These are phyloP conservation scores for Ophiostoma australiae DNA, from an alignment of 2,329 filamentous ascomycete genomes.

Conservation along the genomic window DNA sequence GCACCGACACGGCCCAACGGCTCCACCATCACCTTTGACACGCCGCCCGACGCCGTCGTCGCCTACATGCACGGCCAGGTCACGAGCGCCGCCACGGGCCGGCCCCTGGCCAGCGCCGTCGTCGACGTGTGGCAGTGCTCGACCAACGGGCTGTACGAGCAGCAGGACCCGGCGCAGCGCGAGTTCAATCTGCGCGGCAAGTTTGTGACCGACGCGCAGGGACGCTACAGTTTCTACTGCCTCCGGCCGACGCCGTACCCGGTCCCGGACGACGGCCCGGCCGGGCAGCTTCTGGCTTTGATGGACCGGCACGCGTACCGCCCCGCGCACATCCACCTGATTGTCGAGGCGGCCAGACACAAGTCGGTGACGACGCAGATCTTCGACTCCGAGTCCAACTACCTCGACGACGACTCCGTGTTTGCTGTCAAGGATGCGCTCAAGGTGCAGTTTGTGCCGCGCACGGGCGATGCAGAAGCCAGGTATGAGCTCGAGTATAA, in stretches of 20 bases:
- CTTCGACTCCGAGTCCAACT: conserved; percentile 57
- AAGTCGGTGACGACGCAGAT: conserved; percentile 67
- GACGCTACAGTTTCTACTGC: conserved; percentile 59
- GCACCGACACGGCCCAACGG: conserved; percentile 55
- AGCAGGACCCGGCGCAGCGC: conserved; percentile 53
- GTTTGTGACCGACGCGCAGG: conserved; percentile 44
- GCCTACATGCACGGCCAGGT: conserved; percentile 51
- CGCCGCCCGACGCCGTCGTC: conserved; percentile 39
- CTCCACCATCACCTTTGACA: conserved; percentile 46
- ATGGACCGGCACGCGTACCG: conserved; percentile 37
- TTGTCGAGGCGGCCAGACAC: conserved; percentile 50
- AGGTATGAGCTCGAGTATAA: conserved; percentile 35
- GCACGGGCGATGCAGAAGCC: conserved; percentile 32
- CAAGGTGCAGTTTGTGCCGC: conserved; percentile 35
- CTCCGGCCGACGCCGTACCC: conserved; percentile 56
- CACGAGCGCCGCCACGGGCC: conserved; percentile 41
- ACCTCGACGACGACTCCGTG: conserved; percentile 45
- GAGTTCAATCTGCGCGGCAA: conserved; percentile 28
- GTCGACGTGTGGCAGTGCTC: conserved; percentile 62
- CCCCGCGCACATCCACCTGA: conserved; percentile 39
- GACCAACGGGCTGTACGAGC: conserved; percentile 60
- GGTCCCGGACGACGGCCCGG: conserved; percentile 31
- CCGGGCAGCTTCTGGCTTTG: conserved; percentile 35
- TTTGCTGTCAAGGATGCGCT: conserved; percentile 41
- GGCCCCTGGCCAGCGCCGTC: conserved; percentile 50